These are phyloP conservation scores for Panus rudis DNA, from an alignment of 768 basidiomycete genomes.

Conservation along the genomic window DNA sequence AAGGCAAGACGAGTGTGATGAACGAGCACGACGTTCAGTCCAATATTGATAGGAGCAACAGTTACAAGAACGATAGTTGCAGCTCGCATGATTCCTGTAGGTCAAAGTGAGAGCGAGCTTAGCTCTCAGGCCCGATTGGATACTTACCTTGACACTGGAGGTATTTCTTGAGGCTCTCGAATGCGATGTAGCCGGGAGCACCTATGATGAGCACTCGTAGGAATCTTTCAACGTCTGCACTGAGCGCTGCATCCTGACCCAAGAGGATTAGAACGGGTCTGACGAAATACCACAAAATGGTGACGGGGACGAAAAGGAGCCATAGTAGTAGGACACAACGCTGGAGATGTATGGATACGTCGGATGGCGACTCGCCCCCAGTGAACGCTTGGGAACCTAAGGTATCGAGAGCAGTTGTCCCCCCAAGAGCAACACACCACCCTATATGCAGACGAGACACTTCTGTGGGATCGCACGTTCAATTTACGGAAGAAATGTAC, in stretches of 20 bases:
- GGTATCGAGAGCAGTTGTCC: constrained; percentile 74
- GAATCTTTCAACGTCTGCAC: constrained; percentile 55
- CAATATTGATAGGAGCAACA: constrained; percentile 60
- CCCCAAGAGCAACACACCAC: constrained; percentile 72
- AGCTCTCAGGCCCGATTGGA: not conserved
- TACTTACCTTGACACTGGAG: constrained; percentile 67
- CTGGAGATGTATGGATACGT: constrained; percentile 66
- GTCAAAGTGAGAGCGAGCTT: not conserved
- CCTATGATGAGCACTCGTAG: constrained; percentile 58
- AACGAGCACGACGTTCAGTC: constrained; percentile 52
- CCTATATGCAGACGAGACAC: constrained; percentile 36
- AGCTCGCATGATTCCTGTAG: constrained; percentile 67
- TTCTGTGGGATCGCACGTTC: constrained; percentile 45
- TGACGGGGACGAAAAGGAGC: constrained; percentile 56
- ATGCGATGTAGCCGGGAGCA: constrained; percentile 68
- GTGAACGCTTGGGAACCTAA: constrained; percentile 75
- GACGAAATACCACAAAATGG: constrained; percentile 55
- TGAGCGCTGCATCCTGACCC: constrained; percentile 53
- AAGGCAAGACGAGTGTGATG: constrained; percentile 58
- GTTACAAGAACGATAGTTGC: constrained; percentile 58
- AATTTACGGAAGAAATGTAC: constrained; percentile 28
- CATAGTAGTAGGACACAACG: constrained; percentile 61
- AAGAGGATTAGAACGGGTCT: constrained; percentile 55
- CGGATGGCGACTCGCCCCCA: constrained; percentile 48
- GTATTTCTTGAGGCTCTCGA: constrained; percentile 75